Conservation (phyloP, 2,329 filamentous ascomycete genomes). For the Penicillium sumatraense region DNA sequence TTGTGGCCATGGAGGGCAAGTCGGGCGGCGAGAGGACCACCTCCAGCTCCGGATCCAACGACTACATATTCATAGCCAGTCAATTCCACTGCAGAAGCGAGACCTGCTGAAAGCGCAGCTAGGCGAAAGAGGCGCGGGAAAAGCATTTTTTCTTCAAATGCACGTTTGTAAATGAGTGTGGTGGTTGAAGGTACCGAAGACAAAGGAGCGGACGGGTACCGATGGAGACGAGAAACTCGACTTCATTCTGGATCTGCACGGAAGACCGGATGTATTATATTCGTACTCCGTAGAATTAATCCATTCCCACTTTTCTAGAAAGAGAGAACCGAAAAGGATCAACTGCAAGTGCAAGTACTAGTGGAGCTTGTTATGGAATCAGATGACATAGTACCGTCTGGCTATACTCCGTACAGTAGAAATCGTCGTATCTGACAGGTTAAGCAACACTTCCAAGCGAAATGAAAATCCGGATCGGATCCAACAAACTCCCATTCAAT, state of each 20-base stretch:
- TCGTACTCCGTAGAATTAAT: background rate
- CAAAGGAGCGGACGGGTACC: background rate
- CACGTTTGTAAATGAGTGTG: background rate
- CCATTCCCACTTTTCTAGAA: background rate
- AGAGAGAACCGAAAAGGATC: background rate
- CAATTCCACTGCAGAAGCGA: constrained; percentile 25
- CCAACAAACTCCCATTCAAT: background rate
- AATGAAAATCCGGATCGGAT: background rate
- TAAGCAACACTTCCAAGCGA: background rate
- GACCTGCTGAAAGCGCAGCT: constrained; percentile 10
- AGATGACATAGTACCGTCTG: background rate
- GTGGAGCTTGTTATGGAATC: background rate
- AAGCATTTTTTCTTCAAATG: constrained; percentile 3
- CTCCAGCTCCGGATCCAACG: constrained; percentile 43
- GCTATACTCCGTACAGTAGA: background rate
- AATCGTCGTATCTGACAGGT: background rate
- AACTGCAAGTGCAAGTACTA: background rate
- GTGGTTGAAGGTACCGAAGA: background rate
- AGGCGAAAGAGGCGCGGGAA: constrained; percentile 5
- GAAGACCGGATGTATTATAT: too few species aligned
- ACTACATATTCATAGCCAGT: constrained; percentile 45
- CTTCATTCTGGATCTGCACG: background rate
- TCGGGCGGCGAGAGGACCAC: constrained; percentile 41
- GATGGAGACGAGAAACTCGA: background rate
- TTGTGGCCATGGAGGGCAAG: constrained; percentile 41